Base-by-base conservation (phyloP, 2,329 filamentous ascomycete genomes). In the Chaetomiaceae sp. region DNA sequence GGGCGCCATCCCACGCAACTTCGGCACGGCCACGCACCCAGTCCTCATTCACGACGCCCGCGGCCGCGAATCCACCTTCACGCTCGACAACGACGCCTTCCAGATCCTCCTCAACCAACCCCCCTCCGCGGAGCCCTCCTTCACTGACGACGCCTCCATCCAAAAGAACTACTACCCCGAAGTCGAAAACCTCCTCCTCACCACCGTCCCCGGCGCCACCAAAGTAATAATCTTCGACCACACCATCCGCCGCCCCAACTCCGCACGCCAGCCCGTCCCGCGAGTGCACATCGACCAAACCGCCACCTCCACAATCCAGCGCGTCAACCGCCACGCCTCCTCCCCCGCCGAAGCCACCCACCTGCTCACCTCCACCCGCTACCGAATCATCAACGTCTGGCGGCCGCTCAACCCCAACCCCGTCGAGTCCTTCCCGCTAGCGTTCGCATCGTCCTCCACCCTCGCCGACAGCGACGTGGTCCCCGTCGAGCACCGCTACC, bases 381-480 rank as follows among this genome's bases (percentile, higher is more conserved):
- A 89, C 67, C 80, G 89, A 54, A 88, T 96, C 62, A 81, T 96
- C 66, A 96, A 95, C 59, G 85, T 96, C 42, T 96, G 90, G 90
- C 77, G 87, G 0, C 83, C 83, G 14, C 69, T 81, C 8, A 79
- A 77, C 67, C 66, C 68, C 58, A 71, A 73, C 31, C 80, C 84
- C 2, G 76, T 87, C 6, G 80, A 82, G 51, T 77, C 86, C 39
- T 80, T 76, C 59, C 87, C 87, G 1, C 73, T 90, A 1, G 84
- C 82, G 0, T 82, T 89, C 30, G 79, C 86, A 0, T 84, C 85
- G 43, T 84, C 82, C 64, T 70, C 78, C 1, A 77, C 76, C 0
- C 77, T 87, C 1, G 62, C 68, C 1, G 76, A 86, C 44, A 70
- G 73, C 0, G 86, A 91, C 58, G 72, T 93, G 8, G 75, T 91